A percentile compares a stretch with the other conserved stretches of the same genome.
These are phyloP conservation scores for Colletotrichum truncatum DNA, from an alignment of 2,329 filamentous ascomycete species.

Conservation along the genomic window DNA sequence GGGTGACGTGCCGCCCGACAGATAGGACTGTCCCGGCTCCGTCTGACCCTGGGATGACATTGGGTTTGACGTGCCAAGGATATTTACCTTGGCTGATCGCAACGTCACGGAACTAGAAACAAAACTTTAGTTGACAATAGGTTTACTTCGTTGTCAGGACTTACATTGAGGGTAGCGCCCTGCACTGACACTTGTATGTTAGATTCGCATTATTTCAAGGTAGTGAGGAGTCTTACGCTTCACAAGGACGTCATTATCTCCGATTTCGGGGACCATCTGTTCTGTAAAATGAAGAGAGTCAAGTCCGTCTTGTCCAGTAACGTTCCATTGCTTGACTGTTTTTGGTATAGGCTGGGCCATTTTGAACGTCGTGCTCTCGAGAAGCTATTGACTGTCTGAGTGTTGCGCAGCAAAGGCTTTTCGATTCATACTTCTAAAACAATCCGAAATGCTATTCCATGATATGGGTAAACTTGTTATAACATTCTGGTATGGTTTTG, in stretches of 20 bases:
- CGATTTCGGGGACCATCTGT: not conserved
- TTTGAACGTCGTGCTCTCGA: too few relatives aligned
- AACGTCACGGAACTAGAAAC: constrained; percentile 9
- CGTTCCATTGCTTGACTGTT: constrained; percentile 15
- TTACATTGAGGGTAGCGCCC: constrained; percentile 17
- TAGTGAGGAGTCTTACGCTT: not conserved
- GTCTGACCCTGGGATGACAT: constrained; percentile 51
- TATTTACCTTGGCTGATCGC: constrained; percentile 41
- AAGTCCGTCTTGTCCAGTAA: not conserved
- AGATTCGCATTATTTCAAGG: constrained; percentile 50
- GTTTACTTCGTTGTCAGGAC: not conserved
- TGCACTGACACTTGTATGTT: constrained; percentile 54
- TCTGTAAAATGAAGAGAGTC: constrained; percentile 14
- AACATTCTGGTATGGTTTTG: too few relatives aligned
- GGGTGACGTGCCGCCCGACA: constrained; percentile 56
- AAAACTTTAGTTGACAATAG: constrained; percentile 5
- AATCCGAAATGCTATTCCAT: too few relatives aligned
- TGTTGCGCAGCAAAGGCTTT: too few relatives aligned
- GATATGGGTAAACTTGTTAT: too few relatives aligned
- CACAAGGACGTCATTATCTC: constrained; percentile 26
- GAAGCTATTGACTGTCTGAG: too few relatives aligned
- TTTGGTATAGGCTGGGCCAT: not conserved
- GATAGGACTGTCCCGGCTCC: constrained; percentile 60
- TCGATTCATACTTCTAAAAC: too few relatives aligned
- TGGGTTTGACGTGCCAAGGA: constrained; percentile 34